A percentile compares a stretch with the other conserved stretches of the same genome.
These are phyloP conservation scores for Chaetomiaceae sp. DNA, from an alignment of 2,329 filamentous ascomycete genomes.

Conservation along the genomic window DNA sequence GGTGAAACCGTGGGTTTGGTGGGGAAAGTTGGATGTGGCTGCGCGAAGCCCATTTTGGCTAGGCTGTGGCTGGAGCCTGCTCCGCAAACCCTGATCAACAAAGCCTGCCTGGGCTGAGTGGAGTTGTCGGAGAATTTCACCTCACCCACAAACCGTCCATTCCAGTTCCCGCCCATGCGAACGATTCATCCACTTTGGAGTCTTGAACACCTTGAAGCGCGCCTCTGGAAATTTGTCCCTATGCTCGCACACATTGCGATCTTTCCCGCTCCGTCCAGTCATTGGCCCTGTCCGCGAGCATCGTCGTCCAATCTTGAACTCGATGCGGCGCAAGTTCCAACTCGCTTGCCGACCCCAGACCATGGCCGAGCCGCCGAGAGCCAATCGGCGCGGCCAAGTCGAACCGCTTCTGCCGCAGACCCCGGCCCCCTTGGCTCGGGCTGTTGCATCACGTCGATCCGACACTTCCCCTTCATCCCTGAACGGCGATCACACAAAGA, in stretches of 20 bases:
- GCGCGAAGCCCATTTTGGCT: background rate
- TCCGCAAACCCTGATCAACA: no score
- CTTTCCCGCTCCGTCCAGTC: no score
- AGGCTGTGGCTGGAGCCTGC: background rate
- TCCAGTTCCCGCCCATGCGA: background rate
- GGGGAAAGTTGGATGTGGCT: background rate
- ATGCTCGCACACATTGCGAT: no score
- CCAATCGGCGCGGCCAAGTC: slow-evolving; percentile 22
- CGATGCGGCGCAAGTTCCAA: background rate
- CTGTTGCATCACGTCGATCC: slow-evolving; percentile 39
- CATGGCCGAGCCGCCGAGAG: slow-evolving; percentile 8
- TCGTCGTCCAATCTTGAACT: background rate
- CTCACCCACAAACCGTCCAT: no score
- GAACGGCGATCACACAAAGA: slow-evolving; percentile 18
- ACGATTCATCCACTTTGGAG: background rate
- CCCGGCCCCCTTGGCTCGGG: slow-evolving; percentile 29
- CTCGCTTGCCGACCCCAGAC: slow-evolving; percentile 15
- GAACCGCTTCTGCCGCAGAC: slow-evolving; percentile 26
- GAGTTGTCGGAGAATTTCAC: no score
- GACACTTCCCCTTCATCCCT: slow-evolving; percentile 30
- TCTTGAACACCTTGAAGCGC: background rate
- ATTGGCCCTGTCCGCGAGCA: no score
- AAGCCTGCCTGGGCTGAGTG: no score
- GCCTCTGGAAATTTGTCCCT: background rate
- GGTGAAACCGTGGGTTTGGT: background rate